Evolutionary conservation across 345 rosid genomes (phyloP), one percentile per base, ranked within the genome.

Genomic region (Rubroshorea leprosula): DNA sequence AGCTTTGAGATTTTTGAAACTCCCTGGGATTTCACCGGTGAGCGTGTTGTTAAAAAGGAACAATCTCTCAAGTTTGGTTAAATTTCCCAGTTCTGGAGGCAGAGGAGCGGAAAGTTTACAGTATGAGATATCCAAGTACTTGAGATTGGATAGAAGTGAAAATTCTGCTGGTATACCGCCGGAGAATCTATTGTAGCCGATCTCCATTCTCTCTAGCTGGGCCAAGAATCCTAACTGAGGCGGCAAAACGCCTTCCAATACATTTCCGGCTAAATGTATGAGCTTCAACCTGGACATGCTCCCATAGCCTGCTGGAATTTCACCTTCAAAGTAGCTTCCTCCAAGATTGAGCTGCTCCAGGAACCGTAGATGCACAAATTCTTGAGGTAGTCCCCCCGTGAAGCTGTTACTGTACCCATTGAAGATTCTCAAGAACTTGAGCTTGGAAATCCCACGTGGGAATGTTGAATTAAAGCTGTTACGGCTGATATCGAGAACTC

Each of bases 281-380:
- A 68, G 75, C 72, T 65, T 85, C 14, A 93, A 31, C 58, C 76
- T 74, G 1, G 69, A 67, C 44, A 90, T 72, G 47, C 66, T 77
- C 50, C 92, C 90, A n/a, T 87, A 93, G 10, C 51, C 74, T 0
- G 60, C 21, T 0, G 99, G 97, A 55, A 93, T 90, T 55, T 64
- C 84, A 35, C 87, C 99, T 50, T 73, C 74, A 53, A 93, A 93
- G 82, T 82, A 93, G 82, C 95, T 89, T 15, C 99, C 99, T 0
- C 97, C 94, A n/a, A 93, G 82, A 72, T 90, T 93, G 67, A 93
- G 88, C 62, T 72, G 74, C 78, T 93, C 92, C 53, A 93, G 66
- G 66, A 57, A 81, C 64, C 68, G 85, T 19, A 90, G 71, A 26
- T 54, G 57, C 23, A 64, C 31, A n/a, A 87, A 58, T 13, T 85